phyloP scores from a whole-genome alignment of 2,329 filamentous ascomycete species.

The Cordyceps farinosa region DNA sequence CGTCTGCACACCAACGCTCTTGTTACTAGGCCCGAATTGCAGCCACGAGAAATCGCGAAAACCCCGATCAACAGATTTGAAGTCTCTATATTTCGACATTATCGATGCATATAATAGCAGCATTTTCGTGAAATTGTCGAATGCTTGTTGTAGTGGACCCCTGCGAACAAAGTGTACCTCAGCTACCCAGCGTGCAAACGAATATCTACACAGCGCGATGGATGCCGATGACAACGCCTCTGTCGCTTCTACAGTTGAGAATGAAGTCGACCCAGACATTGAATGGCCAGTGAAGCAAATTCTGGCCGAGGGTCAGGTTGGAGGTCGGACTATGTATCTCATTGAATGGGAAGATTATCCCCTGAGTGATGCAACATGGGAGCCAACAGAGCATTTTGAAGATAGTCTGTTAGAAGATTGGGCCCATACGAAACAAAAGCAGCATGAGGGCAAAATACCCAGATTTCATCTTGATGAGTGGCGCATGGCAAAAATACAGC shows the following conservation, averaged over 20 bases:
- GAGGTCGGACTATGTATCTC: slow-evolving; percentile 30
- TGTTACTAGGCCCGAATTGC: not conserved
- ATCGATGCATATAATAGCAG: not conserved
- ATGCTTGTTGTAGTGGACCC: not conserved
- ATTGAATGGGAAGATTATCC: slow-evolving; percentile 37
- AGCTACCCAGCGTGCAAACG: not conserved
- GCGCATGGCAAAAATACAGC: slow-evolving; percentile 30
- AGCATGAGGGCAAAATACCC: slow-evolving; percentile 30
- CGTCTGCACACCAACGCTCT: not conserved
- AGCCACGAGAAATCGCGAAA: no score
- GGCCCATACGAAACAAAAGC: slow-evolving; percentile 38
- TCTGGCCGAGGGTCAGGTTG: slow-evolving; percentile 41
- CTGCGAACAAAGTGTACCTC: not conserved
- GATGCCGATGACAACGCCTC: slow-evolving; percentile 28
- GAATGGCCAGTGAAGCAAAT: slow-evolving; percentile 52
- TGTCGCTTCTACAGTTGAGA: slow-evolving; percentile 32
- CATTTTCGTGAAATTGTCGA: no score
- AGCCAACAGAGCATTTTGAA: slow-evolving; percentile 44
- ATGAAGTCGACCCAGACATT: slow-evolving; percentile 35
- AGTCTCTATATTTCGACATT: not conserved
- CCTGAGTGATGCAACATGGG: slow-evolving; percentile 44
- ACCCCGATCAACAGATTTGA: not conserved
- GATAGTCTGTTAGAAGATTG: slow-evolving; percentile 40
- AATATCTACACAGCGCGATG: not conserved
- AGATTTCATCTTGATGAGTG: slow-evolving; percentile 39